phyloP scores from a whole-genome alignment of 495 filamentous ascomycete species.

The Beverwykella pulmonaria region DNA sequence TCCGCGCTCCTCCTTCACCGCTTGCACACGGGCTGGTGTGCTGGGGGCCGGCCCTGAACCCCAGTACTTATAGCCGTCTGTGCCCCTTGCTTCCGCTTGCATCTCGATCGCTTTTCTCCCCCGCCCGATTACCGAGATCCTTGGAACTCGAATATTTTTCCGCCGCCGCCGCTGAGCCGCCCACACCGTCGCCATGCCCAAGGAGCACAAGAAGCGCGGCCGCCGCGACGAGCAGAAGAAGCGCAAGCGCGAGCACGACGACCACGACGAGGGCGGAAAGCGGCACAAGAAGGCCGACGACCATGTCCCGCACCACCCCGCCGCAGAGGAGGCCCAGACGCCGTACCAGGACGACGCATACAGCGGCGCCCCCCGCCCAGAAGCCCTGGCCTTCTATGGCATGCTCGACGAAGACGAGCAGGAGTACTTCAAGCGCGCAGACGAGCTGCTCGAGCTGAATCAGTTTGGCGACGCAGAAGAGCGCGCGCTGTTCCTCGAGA shows the following conservation, averaged over 20 bases:
- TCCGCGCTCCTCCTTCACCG: neutral
- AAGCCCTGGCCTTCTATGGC: constrained; percentile 75
- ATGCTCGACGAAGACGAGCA: constrained; percentile 87
- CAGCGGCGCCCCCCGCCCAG: constrained; percentile 30
- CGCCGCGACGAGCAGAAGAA: constrained; percentile 63
- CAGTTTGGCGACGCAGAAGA: constrained; percentile 80
- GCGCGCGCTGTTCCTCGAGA: constrained; percentile 75
- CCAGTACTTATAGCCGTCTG: neutral
- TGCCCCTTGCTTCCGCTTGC: neutral
- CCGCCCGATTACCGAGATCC: constrained; percentile 10
- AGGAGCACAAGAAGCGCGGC: constrained; percentile 69
- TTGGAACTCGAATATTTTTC: neutral
- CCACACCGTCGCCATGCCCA: constrained; percentile 51
- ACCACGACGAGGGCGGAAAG: constrained; percentile 33
- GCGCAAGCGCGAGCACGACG: constrained; percentile 53
- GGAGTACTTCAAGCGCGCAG: constrained; percentile 88
- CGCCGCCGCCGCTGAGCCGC: neutral
- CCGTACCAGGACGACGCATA: constrained; percentile 24
- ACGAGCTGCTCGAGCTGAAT: constrained; percentile 85
- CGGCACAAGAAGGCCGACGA: constrained; percentile 34
- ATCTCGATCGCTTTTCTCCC: neutral
- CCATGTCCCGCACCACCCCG: constrained; percentile 2
- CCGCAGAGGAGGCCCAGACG: constrained; percentile 17
- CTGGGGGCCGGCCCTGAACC: neutral
- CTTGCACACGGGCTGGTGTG: neutral